Evolutionary conservation across 768 basidiomycete species (phyloP), one percentile per base, ranked within the genome.

Genomic region (Cystoderma amianthinum): DNA sequence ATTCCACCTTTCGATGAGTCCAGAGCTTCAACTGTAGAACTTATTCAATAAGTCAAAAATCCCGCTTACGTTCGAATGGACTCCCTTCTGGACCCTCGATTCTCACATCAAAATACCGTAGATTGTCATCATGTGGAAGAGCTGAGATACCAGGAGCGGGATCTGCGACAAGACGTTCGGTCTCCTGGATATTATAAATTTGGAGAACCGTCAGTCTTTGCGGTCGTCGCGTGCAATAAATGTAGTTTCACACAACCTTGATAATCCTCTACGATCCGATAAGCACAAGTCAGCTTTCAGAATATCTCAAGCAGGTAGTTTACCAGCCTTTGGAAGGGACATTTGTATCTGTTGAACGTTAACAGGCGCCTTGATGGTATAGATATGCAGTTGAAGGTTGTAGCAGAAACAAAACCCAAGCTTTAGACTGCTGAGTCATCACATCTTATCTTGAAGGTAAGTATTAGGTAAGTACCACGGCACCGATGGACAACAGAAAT

Each of bases 111-210:
- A 99, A 99, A 71, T 99, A 97, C 39, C 96, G 76, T 43, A 99
- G 69, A 64, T 99, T 99, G 57, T 99, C 96, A 2, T 98, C 93
- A 51, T 98, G 96, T 2, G 96, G 94, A 4, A 71, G 63, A 15
- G 96, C 96, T n/a, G 89, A 79, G 44, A 99, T 98, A 39, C 96
- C 96, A 16, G 96, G 96, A 2, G 94, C 94, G 15, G 95, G 93
- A 67, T 99, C 96, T 32, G 90, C 83, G 34, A 95, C 83, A 12
- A 99, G 84, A 22, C 96, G 79, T 62, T 98, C 94, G 23, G 96
- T 99, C 76, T 98, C 96, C 95, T 98, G 37, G 15, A 15, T 98
- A 15, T 87, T 71, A 16, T 95, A 96, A 52, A 84, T 94, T 96
- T 44, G 9, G 41, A 35, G 20, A 21, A 23, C 2, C 34, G n/a